A percentile compares a stretch with the other conserved stretches of the same genome.
phyloP scores from a whole-genome alignment of 1,284 basidiomycete species.

The Ustilago crameri region DNA sequence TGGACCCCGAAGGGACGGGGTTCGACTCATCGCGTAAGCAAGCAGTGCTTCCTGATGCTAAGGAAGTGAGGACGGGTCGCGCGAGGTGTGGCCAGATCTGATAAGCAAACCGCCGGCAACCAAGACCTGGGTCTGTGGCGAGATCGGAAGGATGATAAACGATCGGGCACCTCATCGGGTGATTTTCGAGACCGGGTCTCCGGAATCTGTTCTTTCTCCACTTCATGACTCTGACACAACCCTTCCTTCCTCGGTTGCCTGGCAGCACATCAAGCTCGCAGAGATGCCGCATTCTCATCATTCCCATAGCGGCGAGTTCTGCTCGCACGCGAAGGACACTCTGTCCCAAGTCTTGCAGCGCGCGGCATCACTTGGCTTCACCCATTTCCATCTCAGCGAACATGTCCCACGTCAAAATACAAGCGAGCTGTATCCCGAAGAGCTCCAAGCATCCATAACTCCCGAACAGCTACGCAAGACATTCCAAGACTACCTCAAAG shows the following conservation, averaged over 20 bases:
- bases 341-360: constrained; percentile 83
- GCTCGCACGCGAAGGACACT: constrained; percentile 83
- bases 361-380: constrained; percentile 82
- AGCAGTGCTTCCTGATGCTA: no score
- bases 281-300: constrained; percentile 82
- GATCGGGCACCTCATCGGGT: no score
- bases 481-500: constrained; percentile 78
- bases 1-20: no score
- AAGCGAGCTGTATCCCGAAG: constrained; percentile 92
- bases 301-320: constrained; percentile 96
- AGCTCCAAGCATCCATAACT: constrained; percentile 72
- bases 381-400: constrained; percentile 88
- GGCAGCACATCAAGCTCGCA: no score
- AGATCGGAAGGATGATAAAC: no score
- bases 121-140: no score
- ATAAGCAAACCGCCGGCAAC: no score
- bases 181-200: not conserved
- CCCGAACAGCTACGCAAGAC: constrained; percentile 72
- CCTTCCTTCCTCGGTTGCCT: no score
- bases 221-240: not conserved
- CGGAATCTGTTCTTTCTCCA: not conserved
- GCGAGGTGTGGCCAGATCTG: no score
- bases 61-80: no score
- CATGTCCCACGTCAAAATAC: constrained; percentile 87
- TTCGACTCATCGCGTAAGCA: no score